A percentile compares a stretch with the other conserved stretches of the same genome.
Conservation (phyloP, 2,329 filamentous ascomycete genomes). For the Chaetomium globosum region DNA sequence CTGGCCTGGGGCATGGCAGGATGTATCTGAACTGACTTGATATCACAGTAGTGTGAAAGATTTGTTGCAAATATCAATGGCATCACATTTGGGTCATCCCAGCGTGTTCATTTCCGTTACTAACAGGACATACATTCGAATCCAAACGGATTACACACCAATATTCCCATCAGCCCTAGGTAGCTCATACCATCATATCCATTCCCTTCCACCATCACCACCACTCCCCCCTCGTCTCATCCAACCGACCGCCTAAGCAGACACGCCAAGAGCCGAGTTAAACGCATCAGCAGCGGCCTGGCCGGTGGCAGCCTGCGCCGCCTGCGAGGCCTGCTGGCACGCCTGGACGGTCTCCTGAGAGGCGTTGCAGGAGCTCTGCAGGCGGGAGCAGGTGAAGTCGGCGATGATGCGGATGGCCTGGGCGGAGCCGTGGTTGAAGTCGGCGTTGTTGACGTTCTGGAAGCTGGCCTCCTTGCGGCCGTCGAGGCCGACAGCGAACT, state of each 20-base stretch:
- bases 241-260: not conserved
- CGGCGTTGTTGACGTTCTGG: conserved; percentile 44
- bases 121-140: not conserved
- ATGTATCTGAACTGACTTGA: not conserved
- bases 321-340: conserved; percentile 42
- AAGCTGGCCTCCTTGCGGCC: conserved; percentile 51
- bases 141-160: not conserved
- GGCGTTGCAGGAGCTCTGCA: conserved; percentile 44
- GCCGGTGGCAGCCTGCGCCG: conserved; percentile 40
- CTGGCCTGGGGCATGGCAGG: not conserved
- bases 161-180: not conserved
- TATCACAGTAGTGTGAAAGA: not conserved
- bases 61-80: not conserved
- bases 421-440: conserved; percentile 58
- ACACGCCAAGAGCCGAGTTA: conserved; percentile 46
- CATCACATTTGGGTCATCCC: not conserved
- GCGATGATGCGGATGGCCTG: conserved; percentile 44
- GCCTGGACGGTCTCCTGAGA: conserved; percentile 39
- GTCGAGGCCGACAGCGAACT: conserved; percentile 53
- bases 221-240: not conserved
- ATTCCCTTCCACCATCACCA: not conserved
- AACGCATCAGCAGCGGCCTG: conserved; percentile 47
- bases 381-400: conserved; percentile 45
- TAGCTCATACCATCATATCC: not conserved
- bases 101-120: not conserved